Evolutionary conservation across 495 filamentous ascomycete genomes (phyloP).

Genomic region (Glarea lozoyensis): DNA sequence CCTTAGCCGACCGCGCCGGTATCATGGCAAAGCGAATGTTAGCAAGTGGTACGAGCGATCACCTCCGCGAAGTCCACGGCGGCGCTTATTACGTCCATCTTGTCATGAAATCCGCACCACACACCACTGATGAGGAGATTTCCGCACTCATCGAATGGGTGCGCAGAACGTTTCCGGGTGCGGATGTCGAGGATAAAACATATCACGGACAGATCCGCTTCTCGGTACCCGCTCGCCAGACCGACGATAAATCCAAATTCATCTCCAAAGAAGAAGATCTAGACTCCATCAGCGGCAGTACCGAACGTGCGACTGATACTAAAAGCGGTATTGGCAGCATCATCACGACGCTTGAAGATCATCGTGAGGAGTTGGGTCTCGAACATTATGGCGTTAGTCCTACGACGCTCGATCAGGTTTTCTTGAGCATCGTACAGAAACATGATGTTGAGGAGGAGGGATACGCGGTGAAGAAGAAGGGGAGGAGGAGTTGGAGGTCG

Average conservation of each 20-base stretch:
- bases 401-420: constrained; percentile 82
- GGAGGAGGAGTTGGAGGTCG: too few relatives aligned
- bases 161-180: constrained; percentile 40
- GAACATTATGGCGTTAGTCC: constrained; percentile 74
- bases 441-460: constrained; percentile 76
- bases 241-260: not conserved
- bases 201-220: constrained; percentile 82
- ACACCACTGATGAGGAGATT: constrained; percentile 59
- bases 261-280: constrained; percentile 3
- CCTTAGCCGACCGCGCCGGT: constrained; percentile 58
- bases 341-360: constrained; percentile 61
- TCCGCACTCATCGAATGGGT: constrained; percentile 54
- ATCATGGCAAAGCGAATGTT: constrained; percentile 67
- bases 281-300: constrained; percentile 20
- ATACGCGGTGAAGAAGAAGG: constrained; percentile 21
- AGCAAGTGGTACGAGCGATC: constrained; percentile 54
- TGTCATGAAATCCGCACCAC: constrained; percentile 63
- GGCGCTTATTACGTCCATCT: constrained; percentile 59
- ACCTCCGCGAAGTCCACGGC: constrained; percentile 50
- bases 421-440: constrained; percentile 68
- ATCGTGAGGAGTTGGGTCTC: constrained; percentile 55
- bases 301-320: constrained; percentile 10
- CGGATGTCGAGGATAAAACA: constrained; percentile 57
- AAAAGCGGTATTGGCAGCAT: constrained; percentile 44
- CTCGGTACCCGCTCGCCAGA: constrained; percentile 46